Conservation (phyloP, 2,329 filamentous ascomycete genomes). For the Ilyonectria sp. region DNA sequence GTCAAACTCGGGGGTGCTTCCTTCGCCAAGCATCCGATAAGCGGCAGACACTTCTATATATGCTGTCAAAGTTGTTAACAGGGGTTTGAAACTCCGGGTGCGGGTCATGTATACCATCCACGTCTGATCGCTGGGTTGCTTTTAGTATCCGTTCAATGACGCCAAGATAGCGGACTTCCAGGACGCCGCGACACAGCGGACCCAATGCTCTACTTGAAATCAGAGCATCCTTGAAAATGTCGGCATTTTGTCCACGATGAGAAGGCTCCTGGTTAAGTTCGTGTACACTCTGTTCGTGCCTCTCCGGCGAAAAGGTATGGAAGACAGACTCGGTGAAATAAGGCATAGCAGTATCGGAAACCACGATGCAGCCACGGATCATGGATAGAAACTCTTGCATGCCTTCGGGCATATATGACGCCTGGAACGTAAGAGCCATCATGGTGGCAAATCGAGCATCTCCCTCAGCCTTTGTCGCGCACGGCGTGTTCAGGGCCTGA, state of each 20-base stretch:
- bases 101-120: conserved; percentile 13
- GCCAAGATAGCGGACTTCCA: conserved; percentile 28
- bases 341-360: conserved; percentile 17
- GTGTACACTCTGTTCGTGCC: conserved; percentile 17
- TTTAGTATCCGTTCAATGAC: conserved; percentile 16
- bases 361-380: conserved; percentile 50
- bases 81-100: rapidly evolving
- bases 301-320: conserved; percentile 18
- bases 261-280: not conserved
- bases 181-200: conserved; percentile 26
- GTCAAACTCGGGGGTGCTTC: conserved; percentile 22
- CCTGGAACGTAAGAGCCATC: conserved; percentile 53
- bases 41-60: conserved; percentile 15
- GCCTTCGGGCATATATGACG: conserved; percentile 54
- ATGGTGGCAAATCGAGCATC: conserved; percentile 54
- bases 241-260: not conserved
- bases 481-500: conserved; percentile 41
- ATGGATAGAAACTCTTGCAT: conserved; percentile 54
- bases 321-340: conserved; percentile 28
- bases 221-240: conserved; percentile 1
- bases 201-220: conserved; percentile 12
- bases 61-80: not conserved
- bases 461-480: conserved; percentile 49
- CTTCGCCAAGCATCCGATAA: conserved; percentile 25
- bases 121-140: conserved; percentile 13